phyloP scores from a whole-genome alignment of 257 asterid genomes.

The Jasminum sambac region DNA sequence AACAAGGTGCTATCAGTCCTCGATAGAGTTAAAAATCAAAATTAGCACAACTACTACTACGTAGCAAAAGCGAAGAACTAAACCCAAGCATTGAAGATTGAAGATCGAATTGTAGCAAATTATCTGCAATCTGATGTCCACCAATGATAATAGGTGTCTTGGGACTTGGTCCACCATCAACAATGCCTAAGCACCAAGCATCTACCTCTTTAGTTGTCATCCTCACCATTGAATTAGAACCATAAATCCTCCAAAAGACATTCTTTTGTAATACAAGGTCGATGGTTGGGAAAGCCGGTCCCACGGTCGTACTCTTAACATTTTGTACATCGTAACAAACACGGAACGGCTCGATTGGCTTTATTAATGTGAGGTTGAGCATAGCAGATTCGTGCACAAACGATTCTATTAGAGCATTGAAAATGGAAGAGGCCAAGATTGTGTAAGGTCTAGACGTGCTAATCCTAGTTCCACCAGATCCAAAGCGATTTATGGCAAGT shows the following conservation, averaged over 20 bases:
- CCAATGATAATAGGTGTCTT: conserved; percentile 48
- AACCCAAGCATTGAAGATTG: conserved; percentile 43
- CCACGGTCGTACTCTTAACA: not conserved
- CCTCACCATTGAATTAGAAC: conserved; percentile 42
- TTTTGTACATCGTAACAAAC: conserved; percentile 14
- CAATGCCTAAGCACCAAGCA: conserved; percentile 61
- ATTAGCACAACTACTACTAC: conserved; percentile 58
- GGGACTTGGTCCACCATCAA: conserved; percentile 47
- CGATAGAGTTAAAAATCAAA: conserved; percentile 42
- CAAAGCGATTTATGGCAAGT: conserved; percentile 24
- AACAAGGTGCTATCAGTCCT: not conserved
- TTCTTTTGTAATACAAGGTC: conserved; percentile 23
- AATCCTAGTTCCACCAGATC: conserved; percentile 32
- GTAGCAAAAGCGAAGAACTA: conserved; percentile 51
- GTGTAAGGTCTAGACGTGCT: conserved; percentile 32
- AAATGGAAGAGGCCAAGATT: conserved; percentile 25
- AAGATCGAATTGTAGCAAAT: conserved; percentile 56
- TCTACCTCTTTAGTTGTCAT: conserved; percentile 27
- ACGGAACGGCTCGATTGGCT: conserved; percentile 30
- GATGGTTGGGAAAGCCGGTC: conserved; percentile 20
- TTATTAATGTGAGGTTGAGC: conserved; percentile 19
- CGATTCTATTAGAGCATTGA: conserved; percentile 22
- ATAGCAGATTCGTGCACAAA: conserved; percentile 27
- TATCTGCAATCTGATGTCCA: conserved; percentile 67
- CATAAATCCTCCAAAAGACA: conserved; percentile 35